These are phyloP conservation scores for Noccaea bulbosa DNA, from an alignment of 345 rosid genomes.

Conservation along the genomic window DNA sequence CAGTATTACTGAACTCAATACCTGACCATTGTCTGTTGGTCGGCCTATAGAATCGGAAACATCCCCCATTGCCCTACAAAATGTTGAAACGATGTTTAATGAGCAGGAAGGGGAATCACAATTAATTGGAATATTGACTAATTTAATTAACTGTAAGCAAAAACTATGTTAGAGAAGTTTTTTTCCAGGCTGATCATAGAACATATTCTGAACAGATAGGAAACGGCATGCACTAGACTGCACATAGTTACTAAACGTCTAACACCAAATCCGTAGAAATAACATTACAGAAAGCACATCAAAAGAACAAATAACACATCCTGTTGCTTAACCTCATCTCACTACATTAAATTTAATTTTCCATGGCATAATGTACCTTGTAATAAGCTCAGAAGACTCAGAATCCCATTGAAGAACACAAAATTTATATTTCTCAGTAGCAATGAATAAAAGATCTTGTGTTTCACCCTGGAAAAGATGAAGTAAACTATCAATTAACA, in stretches of 20 bases:
- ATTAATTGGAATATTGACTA: constrained; percentile 6
- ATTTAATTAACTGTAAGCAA: constrained; percentile 7
- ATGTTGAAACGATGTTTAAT: background rate
- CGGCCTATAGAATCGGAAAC: constrained; percentile 92
- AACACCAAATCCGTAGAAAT: constrained; percentile 17
- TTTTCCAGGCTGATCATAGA: constrained; percentile 5
- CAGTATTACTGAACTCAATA: constrained; percentile 37
- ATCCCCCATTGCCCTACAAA: constrained; percentile 89
- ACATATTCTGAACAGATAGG: constrained; percentile 1
- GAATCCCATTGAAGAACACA: constrained; percentile 96
- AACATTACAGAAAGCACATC: background rate
- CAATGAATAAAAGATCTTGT: constrained; percentile 86
- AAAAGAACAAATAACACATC: background rate
- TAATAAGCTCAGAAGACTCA: constrained; percentile 79
- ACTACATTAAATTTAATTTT: background rate
- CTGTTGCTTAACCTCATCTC: constrained; percentile 9
- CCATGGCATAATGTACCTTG: constrained; percentile 55
- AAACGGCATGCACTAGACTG: constrained; percentile 1
- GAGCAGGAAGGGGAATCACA: background rate
- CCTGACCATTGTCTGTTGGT: constrained; percentile 96
- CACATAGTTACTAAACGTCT: background rate
- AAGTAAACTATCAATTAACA: constrained; percentile 21
- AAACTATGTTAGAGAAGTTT: constrained; percentile 1
- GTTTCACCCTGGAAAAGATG: constrained; percentile 75
- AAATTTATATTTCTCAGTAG: constrained; percentile 86